These are phyloP conservation scores for Chytriomyces sp. DNA, from an alignment of 192 early-diverging fungal species.

Conservation along the genomic window DNA sequence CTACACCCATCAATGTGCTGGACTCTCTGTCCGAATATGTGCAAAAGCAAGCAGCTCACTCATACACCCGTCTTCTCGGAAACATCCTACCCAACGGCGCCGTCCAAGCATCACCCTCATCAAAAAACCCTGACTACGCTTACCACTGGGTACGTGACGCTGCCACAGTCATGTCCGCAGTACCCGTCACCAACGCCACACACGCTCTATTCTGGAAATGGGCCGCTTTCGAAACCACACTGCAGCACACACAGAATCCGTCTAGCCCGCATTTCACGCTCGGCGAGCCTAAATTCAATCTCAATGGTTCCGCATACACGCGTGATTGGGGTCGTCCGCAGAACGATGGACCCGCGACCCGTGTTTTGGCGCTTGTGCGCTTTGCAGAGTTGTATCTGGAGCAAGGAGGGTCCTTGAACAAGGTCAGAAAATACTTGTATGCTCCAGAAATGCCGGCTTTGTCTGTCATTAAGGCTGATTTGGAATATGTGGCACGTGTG, in stretches of 20 bases:
- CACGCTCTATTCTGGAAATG: conserved; percentile 45
- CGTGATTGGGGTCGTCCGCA: conserved; percentile 70
- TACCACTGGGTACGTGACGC: conserved; percentile 70
- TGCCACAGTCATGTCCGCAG: conserved; percentile 62
- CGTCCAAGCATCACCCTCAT: conserved; percentile 28
- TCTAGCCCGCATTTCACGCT: conserved; percentile 31
- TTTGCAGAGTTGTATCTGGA: conserved; percentile 29
- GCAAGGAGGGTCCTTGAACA: background rate
- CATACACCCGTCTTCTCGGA: conserved; percentile 5
- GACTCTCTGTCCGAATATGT: no score
- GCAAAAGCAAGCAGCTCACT: background rate
- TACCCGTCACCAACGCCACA: conserved; percentile 19
- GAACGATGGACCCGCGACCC: conserved; percentile 71
- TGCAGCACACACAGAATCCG: conserved; percentile 29
- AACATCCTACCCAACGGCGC: conserved; percentile 34
- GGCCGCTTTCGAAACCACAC: conserved; percentile 35
- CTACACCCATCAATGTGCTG: no score
- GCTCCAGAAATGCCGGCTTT: conserved; percentile 21
- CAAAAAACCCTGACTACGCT: conserved; percentile 66
- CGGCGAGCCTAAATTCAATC: conserved; percentile 71
- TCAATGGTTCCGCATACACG: conserved; percentile 60
- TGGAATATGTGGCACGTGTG: conserved; percentile 63
- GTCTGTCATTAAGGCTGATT: conserved; percentile 55
- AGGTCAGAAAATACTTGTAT: conserved; percentile 40
- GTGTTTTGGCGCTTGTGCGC: conserved; percentile 31